These are phyloP conservation scores for Eremothecium gossypii DNA, from an alignment of 1,139 yeast species.

Conservation along the genomic window DNA sequence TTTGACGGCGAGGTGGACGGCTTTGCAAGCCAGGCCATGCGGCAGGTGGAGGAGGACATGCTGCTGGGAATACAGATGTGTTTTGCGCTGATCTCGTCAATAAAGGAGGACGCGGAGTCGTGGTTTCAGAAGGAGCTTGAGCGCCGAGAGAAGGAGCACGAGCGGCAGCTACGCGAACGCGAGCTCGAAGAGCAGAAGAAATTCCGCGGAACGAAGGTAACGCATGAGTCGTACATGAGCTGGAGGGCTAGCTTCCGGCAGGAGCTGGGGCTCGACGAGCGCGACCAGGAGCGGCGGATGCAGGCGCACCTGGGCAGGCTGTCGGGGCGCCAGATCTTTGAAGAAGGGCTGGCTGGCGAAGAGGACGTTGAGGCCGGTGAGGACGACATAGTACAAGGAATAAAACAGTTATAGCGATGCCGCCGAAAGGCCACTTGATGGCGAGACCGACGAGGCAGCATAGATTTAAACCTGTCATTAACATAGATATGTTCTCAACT, in stretches of 20 bases:
- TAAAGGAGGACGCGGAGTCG: slow-evolving; percentile 73
- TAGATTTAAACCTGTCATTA: neutral
- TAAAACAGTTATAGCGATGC: slow-evolving; percentile 4
- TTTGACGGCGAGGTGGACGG: slow-evolving; percentile 41
- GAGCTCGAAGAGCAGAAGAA: slow-evolving; percentile 70
- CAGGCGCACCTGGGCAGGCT: slow-evolving; percentile 65
- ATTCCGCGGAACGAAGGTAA: slow-evolving; percentile 68
- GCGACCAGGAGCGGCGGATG: slow-evolving; percentile 42
- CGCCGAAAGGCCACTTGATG: neutral
- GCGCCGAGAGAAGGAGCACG: slow-evolving; percentile 48
- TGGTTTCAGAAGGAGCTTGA: slow-evolving; percentile 49
- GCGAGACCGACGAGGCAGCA: neutral
- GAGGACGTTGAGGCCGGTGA: slow-evolving; percentile 47
- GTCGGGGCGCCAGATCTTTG: slow-evolving; percentile 85
- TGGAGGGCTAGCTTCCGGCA: slow-evolving; percentile 65
- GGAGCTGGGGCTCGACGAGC: slow-evolving; percentile 47
- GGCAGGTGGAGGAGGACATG: slow-evolving; percentile 64
- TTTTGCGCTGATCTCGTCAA: slow-evolving; percentile 63
- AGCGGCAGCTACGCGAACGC: slow-evolving; percentile 45
- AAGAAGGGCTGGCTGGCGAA: slow-evolving; percentile 69
- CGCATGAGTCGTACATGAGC: slow-evolving; percentile 52
- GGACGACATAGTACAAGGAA: slow-evolving; percentile 14
- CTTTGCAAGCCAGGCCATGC: slow-evolving; percentile 37
- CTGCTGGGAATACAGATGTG: slow-evolving; percentile 73
- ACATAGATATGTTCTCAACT: neutral